These are phyloP conservation scores for Ganoderma boninense DNA, from an alignment of 1,284 basidiomycete species.

Conservation along the genomic window DNA sequence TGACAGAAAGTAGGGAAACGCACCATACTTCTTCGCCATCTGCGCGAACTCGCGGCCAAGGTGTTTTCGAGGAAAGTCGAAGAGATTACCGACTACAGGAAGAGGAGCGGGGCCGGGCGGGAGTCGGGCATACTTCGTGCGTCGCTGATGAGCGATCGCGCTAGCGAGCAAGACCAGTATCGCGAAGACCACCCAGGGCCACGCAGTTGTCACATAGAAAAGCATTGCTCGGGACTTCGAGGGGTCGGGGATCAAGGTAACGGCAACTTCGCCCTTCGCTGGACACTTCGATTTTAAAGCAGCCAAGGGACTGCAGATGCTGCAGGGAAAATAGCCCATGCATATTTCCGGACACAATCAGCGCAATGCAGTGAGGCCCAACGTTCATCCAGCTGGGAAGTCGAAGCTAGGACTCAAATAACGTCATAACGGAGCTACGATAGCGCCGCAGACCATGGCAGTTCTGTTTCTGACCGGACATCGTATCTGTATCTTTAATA, in stretches of 20 bases:
- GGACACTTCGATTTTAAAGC: neutral
- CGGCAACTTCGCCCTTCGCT: neutral
- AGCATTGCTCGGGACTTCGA: neutral
- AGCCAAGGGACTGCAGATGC: too few relatives aligned
- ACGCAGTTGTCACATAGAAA: neutral
- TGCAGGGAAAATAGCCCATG: too few relatives aligned
- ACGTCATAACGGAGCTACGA: too few relatives aligned
- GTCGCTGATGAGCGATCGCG: neutral
- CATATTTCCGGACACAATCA: too few relatives aligned
- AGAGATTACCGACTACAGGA: slow-evolving; percentile 6
- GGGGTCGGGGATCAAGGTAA: neutral
- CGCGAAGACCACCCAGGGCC: neutral
- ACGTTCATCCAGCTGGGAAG: too few relatives aligned
- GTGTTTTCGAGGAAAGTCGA: slow-evolving; percentile 12
- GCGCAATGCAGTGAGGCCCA: too few relatives aligned
- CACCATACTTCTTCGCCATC: neutral
- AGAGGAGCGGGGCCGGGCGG: slow-evolving; percentile 11
- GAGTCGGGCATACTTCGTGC: neutral
- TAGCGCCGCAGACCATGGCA: too few relatives aligned
- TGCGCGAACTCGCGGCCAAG: slow-evolving; percentile 8
- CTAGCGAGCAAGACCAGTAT: neutral
- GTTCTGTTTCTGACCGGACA: too few relatives aligned
- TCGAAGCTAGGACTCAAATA: too few relatives aligned
- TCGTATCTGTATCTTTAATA: too few relatives aligned
- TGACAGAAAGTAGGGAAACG: neutral